These are phyloP conservation scores for Penicillium freii DNA, from an alignment of 2,329 filamentous ascomycete species.

Conservation along the genomic window DNA sequence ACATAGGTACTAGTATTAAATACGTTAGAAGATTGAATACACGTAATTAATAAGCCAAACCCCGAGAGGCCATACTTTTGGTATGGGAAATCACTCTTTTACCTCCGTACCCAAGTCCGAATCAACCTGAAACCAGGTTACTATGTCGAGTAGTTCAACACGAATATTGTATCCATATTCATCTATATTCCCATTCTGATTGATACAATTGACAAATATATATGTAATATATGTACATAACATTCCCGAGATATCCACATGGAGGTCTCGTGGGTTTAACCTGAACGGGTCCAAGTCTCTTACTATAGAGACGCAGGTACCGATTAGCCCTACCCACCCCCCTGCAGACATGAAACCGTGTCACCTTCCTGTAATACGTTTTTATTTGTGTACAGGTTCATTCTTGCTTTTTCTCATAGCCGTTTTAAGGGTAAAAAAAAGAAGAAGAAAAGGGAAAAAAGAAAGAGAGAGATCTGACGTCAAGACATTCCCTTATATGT, in stretches of 20 bases:
- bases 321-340: not conserved
- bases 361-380: not conserved
- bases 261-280: constrained; percentile 25
- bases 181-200: not conserved
- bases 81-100: not conserved
- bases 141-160: not conserved
- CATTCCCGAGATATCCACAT: constrained; percentile 19
- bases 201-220: not conserved
- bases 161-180: not conserved
- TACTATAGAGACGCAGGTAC: constrained; percentile 24
- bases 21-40: not conserved
- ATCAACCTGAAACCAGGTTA: constrained; percentile 16
- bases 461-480: not conserved
- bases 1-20: too few relatives aligned
- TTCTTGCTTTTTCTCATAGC: not conserved
- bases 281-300: constrained; percentile 5
- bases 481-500: not conserved
- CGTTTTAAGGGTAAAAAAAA: not conserved
- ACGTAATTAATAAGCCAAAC: not conserved
- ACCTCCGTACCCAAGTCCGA: not conserved
- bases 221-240: not conserved
- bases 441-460: not conserved
- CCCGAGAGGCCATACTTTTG: not conserved
- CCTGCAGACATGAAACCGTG: constrained; percentile 8
- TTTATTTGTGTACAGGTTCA: not conserved